Evolutionary conservation across 257 asterid species (phyloP).

Genomic region (Solanum bulbocastanum): DNA sequence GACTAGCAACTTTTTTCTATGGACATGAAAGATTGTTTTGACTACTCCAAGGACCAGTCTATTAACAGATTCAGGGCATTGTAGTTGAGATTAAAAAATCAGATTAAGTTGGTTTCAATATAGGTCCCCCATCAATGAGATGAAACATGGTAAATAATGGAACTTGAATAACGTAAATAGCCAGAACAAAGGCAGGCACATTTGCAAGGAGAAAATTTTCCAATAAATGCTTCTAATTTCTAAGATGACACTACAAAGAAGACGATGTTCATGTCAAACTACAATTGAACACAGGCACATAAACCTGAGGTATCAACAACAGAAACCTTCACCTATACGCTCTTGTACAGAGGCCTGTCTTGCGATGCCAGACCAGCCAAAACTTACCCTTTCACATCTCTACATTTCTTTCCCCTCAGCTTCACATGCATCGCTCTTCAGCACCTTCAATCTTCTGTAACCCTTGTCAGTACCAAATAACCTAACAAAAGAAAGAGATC

Average conservation of each 20-base stretch:
- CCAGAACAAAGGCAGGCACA: background rate
- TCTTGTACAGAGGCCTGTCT: constrained; percentile 10
- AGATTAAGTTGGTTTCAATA: background rate
- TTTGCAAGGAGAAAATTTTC: constrained; percentile 1
- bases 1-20: background rate
- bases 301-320: constrained; percentile 7
- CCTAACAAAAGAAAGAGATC: constrained; percentile 25
- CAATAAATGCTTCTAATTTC: constrained; percentile 14
- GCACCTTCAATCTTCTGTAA: constrained; percentile 71
- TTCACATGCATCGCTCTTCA: constrained; percentile 45
- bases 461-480: constrained; percentile 88
- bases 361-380: constrained; percentile 7
- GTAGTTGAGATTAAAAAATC: background rate
- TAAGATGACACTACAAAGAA: constrained; percentile 19
- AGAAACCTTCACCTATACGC: constrained; percentile 8
- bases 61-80: background rate
- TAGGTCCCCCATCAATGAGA: background rate
- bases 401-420: constrained; percentile 30
- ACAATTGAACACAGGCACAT: constrained; percentile 14
- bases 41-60: background rate
- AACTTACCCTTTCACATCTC: background rate
- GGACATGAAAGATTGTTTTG: background rate
- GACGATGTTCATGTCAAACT: constrained; percentile 1
- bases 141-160: background rate
- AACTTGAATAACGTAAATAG: background rate